Conservation (phyloP, 768 basidiomycete genomes). For the Boletus bicolor region DNA sequence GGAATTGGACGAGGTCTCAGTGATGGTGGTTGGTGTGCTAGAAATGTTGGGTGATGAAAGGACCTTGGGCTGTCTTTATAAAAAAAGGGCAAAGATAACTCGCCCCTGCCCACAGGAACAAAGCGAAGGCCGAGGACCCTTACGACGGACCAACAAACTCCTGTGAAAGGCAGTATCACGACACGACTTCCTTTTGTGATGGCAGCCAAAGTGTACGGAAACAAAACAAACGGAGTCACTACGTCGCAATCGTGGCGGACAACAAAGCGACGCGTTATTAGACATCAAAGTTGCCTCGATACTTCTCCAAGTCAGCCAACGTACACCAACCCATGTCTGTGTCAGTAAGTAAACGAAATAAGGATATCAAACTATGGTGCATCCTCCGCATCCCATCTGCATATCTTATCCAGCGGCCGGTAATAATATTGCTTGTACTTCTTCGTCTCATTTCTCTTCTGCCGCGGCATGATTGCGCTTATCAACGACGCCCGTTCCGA, state of each 20-base stretch:
- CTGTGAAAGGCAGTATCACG: conserved; percentile 16
- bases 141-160: conserved; percentile 12
- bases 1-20: background rate
- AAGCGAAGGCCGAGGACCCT: conserved; percentile 7
- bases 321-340: background rate
- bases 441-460: conserved; percentile 73
- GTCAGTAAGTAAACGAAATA: conserved; percentile 4
- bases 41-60: background rate
- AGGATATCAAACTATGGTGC: conserved; percentile 27
- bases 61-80: conserved; percentile 19
- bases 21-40: background rate
- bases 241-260: too few species aligned
- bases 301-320: conserved; percentile 1
- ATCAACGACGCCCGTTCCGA: conserved; percentile 66
- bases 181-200: conserved; percentile 4
- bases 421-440: conserved; percentile 87
- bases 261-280: too few species aligned
- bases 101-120: conserved; percentile 21
- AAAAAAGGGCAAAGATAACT: background rate
- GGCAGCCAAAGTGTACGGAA: background rate
- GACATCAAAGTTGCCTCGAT: conserved; percentile 19
- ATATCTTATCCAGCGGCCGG: conserved; percentile 66
- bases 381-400: conserved; percentile 73
- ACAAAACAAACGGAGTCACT: background rate
- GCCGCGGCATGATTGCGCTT: conserved; percentile 71